phyloP scores from a whole-genome alignment of 2,329 filamentous ascomycete species.

The Tolypocladium amazonense region DNA sequence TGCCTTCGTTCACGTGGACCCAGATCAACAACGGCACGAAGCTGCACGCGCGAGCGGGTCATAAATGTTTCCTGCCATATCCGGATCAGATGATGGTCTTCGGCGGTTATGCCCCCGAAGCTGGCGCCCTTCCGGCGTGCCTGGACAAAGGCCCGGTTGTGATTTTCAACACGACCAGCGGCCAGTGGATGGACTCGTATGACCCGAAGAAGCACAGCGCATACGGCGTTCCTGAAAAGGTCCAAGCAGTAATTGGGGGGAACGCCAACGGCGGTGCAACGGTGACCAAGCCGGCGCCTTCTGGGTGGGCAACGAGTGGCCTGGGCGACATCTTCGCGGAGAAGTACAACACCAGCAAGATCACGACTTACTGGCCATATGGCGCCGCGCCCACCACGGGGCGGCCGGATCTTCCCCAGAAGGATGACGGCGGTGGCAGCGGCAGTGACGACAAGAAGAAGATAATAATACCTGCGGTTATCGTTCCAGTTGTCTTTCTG shows the following conservation, averaged over 20 bases:
- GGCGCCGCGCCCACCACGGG: slow-evolving; percentile 3
- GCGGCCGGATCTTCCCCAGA: slow-evolving; percentile 7
- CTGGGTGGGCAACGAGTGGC: slow-evolving; percentile 38
- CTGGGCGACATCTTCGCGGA: slow-evolving; percentile 44
- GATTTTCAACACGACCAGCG: slow-evolving; percentile 63
- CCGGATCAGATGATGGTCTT: slow-evolving; percentile 72
- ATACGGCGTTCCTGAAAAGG: slow-evolving; percentile 59
- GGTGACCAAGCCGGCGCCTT: slow-evolving; percentile 48
- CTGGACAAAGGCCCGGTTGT: slow-evolving; percentile 43
- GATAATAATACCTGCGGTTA: slow-evolving; percentile 7
- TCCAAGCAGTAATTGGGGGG: slow-evolving; percentile 60
- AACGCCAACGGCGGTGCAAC: slow-evolving; percentile 58
- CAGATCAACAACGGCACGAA: slow-evolving; percentile 33
- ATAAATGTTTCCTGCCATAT: slow-evolving; percentile 65
- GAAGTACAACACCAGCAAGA: slow-evolving; percentile 44
- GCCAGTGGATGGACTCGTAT: slow-evolving; percentile 61
- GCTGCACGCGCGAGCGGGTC: slow-evolving; percentile 54
- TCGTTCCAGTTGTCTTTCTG: slow-evolving; percentile 4
- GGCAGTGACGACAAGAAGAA: slow-evolving; percentile 3
- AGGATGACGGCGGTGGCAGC: slow-evolving; percentile 13
- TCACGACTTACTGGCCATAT: slow-evolving; percentile 54
- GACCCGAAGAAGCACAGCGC: slow-evolving; percentile 48
- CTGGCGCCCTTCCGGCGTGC: slow-evolving; percentile 25
- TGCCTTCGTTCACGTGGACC: slow-evolving; percentile 76
- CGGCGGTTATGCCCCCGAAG: slow-evolving; percentile 47